Evolutionary conservation across 441 rosid genomes (phyloP).

Genomic region (Populus hybrid): DNA sequence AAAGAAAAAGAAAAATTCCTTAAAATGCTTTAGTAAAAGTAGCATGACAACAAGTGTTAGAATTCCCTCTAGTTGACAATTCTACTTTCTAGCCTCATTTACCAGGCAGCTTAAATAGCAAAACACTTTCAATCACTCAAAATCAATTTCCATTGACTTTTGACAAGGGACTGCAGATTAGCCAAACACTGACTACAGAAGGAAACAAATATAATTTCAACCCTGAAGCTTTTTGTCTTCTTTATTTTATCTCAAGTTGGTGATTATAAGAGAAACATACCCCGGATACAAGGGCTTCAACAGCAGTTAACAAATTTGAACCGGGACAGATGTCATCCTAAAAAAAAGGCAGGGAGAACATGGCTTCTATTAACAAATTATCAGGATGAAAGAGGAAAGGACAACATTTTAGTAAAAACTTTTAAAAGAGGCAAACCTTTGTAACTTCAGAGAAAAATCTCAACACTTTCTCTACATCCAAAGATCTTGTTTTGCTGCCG

Average conservation of each 20-base stretch:
- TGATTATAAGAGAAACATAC: conserved; percentile 41
- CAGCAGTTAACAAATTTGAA: conserved; percentile 84
- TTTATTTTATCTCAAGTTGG: not conserved
- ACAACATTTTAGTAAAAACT: not conserved
- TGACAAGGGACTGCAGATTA: not conserved
- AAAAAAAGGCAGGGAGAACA: conserved; percentile 30
- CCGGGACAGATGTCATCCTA: conserved; percentile 95
- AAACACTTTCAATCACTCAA: not conserved
- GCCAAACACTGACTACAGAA: not conserved
- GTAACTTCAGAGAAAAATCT: conserved; percentile 75
- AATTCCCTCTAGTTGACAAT: not conserved
- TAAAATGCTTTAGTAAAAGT: conserved; percentile 9
- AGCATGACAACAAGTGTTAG: conserved; percentile 9
- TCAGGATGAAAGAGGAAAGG: conserved; percentile 12
- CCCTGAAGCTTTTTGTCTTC: not conserved
- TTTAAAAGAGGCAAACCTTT: conserved; percentile 49
- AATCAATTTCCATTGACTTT: not conserved
- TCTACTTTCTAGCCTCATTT: not conserved
- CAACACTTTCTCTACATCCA: conserved; percentile 67
- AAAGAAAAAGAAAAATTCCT: conserved; percentile 7
- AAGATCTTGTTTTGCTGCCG: conserved; percentile 81
- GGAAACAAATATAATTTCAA: not conserved
- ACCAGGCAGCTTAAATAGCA: not conserved
- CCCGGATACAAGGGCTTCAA: conserved; percentile 96
- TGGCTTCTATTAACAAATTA: conserved; percentile 19